Evolutionary conservation across 2,329 filamentous ascomycete species (phyloP), one percentile per base, ranked within the genome.

Genomic region (Colletotrichum sp.): DNA sequence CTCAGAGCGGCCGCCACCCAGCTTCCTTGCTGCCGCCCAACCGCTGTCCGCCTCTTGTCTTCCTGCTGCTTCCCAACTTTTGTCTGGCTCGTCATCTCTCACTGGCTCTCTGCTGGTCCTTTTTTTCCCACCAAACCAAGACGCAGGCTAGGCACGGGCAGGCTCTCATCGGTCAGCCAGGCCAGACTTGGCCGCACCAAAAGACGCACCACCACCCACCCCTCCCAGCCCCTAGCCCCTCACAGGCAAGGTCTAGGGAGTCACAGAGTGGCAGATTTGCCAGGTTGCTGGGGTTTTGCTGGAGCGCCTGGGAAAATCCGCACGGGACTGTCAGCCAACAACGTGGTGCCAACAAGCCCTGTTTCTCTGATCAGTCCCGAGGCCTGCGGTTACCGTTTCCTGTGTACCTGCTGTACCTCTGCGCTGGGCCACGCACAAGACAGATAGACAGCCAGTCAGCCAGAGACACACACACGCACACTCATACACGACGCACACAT

Each of bases 321-420:
- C 75, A 55, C 65, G 79, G 80, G 78, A 78, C 80, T 80, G 72
- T 76, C 79, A 78, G 80, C 80, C 81, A 81, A 81, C 79, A 79
- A 78, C 77, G 80, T 81, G 81, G 79, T 78, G 78, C 80, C 79
- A 78, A 65, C 71, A 66, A 72, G 70, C 70, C 74, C 64, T 68
- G 74, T 34, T 28, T 71, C 44, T 68, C 69, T 65, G 57, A 71
- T 65, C 73, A 34, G 64, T 65, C 18, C 64, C 44, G 44, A 68
- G 64, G n/a, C 34, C 59, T 64, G 26, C 57, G 55, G 48, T 57
- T 24, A 16, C 18, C 13, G 52, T 34, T 15, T 8, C 22, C 24
- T 60, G 28, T 13, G 30, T 18, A 22, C 28, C 80, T n/a, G 39
- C 39, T 44, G 6, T 48, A 22, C 44, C 18, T 48, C 44, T 74